Percentiles rank a stretch among this genome's conserved stretches.
phyloP scores from a whole-genome alignment of 75 land plant genomes.

The Cunninghamia lanceolata region DNA sequence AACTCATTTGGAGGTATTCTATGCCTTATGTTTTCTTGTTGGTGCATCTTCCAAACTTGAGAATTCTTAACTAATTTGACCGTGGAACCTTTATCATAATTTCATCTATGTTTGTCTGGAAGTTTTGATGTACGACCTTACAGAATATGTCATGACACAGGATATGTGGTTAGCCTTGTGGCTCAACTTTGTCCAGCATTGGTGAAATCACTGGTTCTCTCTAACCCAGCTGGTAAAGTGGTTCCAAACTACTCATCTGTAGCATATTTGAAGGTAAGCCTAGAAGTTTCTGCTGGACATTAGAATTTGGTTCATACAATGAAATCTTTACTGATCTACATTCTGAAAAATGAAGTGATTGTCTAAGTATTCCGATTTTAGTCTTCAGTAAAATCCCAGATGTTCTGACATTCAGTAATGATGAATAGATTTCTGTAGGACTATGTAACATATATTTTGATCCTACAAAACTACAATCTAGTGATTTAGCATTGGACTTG shows the following conservation, averaged over 20 bases:
- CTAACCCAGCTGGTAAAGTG: constrained; percentile 78
- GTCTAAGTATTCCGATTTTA: background rate
- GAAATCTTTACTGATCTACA: background rate
- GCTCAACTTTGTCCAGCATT: constrained; percentile 81
- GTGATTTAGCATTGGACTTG: background rate
- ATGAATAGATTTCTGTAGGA: constrained; percentile 2
- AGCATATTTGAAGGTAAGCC: constrained; percentile 29
- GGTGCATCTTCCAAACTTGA: background rate
- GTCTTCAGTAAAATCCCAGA: background rate
- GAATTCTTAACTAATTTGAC: background rate
- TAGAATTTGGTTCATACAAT: background rate
- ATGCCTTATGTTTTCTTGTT: background rate
- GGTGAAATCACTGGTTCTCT: constrained; percentile 62
- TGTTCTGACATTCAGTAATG: background rate
- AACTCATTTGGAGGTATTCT: constrained; percentile 89
- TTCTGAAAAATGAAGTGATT: background rate
- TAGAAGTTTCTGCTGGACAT: constrained; percentile 9
- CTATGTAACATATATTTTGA: background rate
- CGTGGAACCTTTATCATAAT: background rate
- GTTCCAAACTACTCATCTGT: constrained; percentile 55
- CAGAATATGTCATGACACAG: constrained; percentile 31
- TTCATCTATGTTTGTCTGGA: background rate
- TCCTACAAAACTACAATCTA: background rate
- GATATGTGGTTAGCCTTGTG: constrained; percentile 64
- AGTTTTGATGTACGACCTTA: background rate